A percentile compares a stretch with the other conserved stretches of the same genome.
Conservation (phyloP, 805 yeast species). For the Hanseniaspora lachancei region DNA sequence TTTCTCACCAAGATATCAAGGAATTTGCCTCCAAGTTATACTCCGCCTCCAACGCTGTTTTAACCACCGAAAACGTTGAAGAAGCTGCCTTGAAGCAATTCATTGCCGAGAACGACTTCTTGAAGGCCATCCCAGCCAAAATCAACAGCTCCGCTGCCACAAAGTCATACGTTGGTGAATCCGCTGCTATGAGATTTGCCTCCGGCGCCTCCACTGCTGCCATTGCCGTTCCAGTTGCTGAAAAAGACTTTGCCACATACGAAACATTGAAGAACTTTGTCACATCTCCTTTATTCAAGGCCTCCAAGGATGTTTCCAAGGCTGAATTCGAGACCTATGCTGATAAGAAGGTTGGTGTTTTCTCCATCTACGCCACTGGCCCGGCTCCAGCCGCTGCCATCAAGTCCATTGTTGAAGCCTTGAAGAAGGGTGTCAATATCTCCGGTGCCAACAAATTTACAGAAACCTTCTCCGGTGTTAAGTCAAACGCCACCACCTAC, state of each 20-base stretch:
- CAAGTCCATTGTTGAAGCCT: constrained; percentile 40
- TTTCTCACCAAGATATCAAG: constrained; percentile 51
- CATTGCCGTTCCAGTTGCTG: constrained; percentile 65
- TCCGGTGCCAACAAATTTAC: constrained; percentile 49
- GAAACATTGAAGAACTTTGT: constrained; percentile 60
- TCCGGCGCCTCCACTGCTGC: constrained; percentile 58
- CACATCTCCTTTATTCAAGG: constrained; percentile 43
- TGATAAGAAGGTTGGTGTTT: constrained; percentile 54
- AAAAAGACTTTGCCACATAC: constrained; percentile 50
- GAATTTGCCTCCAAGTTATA: constrained; percentile 54
- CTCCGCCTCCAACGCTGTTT: constrained; percentile 55
- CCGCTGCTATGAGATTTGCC: constrained; percentile 48
- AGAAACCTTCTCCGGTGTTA: constrained; percentile 33
- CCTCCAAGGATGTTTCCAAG: constrained; percentile 39
- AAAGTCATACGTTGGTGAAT: constrained; percentile 45
- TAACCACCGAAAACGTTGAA: constrained; percentile 62
- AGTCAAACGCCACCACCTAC: constrained; percentile 30
- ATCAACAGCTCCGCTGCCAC: constrained; percentile 30
- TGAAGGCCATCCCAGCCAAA: constrained; percentile 39
- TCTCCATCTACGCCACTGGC: constrained; percentile 56
- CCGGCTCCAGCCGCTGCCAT: constrained; percentile 47
- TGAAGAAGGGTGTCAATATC: constrained; percentile 42
- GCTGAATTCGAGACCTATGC: constrained; percentile 50
- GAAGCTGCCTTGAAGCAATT: constrained; percentile 57
- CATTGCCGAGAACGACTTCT: constrained; percentile 33